Base-by-base conservation (phyloP, 2,329 filamentous ascomycete species). In the Calonectria honghensis region DNA sequence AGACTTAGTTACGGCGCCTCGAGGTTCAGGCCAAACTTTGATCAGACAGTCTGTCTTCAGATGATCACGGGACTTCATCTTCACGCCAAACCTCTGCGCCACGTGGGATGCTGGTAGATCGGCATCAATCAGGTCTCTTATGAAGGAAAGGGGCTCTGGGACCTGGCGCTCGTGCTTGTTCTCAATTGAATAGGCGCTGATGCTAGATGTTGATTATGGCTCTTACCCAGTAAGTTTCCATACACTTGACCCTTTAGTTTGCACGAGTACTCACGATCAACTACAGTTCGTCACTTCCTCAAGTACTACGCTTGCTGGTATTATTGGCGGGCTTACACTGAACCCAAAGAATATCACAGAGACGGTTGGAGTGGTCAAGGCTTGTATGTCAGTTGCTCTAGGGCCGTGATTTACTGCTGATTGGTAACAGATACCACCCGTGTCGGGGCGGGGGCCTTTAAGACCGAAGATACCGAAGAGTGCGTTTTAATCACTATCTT, bases 281-380 rank as follows among this genome's bases (percentile, higher is more conserved):
- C 75, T 51, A 79, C 73, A 76, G 72, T 84, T 82, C 73, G 90
- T 92, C 70, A 92, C 90, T 66, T 91, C 89, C 54, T 91, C 90
- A 72, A 92, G 87, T 82, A 92, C 90, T 32, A 89, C 74, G 27
- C 70, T 79, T 68, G 79, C 77, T 50, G 92, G 92, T 75, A 89
- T 93, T 75, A 89, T 94, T 78, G 92, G 90, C 50, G 92, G 92
- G 68, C 86, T 94, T 16, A 89, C 89, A 45, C 84, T 94, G 57
- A 91, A 91, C 81, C 92, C 90, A 75, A 89, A 86, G 76, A 91
- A 91, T 76, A 87, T 94, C 75, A 89, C 87, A 68, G 89, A 86
- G 75, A 88, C 91, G 59, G 90, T 94, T 77, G 93, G 93, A 69
- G 92, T 94, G 14, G 92, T 94, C 35, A 94, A 94, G 83, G 92